phyloP scores from a whole-genome alignment of 2,329 filamentous ascomycete species.

The Hymenoscyphus linearis region DNA sequence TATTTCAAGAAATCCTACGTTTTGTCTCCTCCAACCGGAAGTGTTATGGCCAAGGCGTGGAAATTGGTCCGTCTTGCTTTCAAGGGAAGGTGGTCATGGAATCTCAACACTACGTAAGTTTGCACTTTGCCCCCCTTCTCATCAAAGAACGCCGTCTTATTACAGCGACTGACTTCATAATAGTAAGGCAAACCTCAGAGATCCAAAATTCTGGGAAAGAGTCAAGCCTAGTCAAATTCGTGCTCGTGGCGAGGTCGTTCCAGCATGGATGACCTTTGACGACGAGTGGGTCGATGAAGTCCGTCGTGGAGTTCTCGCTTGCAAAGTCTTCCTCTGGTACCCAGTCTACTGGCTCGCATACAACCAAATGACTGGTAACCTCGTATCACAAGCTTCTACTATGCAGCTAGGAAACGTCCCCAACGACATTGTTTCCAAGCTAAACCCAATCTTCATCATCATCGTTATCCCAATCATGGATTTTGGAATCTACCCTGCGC shows the following conservation, averaged over 20 bases:
- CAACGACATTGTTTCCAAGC: conserved; percentile 56
- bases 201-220: conserved; percentile 51
- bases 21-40: conserved; percentile 56
- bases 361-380: conserved; percentile 62
- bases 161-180: neutral
- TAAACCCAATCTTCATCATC: conserved; percentile 56
- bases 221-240: conserved; percentile 50
- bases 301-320: conserved; percentile 50
- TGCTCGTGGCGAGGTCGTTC: conserved; percentile 52
- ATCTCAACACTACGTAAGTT: conserved; percentile 47
- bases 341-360: conserved; percentile 48
- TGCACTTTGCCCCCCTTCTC: neutral
- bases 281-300: conserved; percentile 71
- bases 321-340: conserved; percentile 65
- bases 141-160: neutral
- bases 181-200: conserved; percentile 47
- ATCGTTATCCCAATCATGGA: conserved; percentile 50
- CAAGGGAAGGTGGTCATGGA: conserved; percentile 51
- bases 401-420: conserved; percentile 48
- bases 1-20: conserved; percentile 52
- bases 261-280: conserved; percentile 73
- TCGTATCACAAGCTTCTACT: conserved; percentile 54
- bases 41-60: conserved; percentile 55
- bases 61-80: conserved; percentile 50
- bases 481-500: conserved; percentile 50